Evolutionary conservation across 2,329 filamentous ascomycete species (phyloP).

Genomic region (Rutstroemia sydowiana): DNA sequence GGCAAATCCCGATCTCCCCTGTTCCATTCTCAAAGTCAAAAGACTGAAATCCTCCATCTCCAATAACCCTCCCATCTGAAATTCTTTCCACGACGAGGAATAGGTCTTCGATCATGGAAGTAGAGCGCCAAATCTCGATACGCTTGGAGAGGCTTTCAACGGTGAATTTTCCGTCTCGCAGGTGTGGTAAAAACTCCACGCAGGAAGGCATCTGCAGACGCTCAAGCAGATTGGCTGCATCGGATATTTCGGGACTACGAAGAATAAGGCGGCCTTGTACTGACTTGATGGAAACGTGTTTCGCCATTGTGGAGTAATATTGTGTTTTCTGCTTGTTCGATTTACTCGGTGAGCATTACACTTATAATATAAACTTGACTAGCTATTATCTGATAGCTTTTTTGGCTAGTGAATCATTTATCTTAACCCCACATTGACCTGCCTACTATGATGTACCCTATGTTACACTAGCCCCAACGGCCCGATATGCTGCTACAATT

Average conservation of each 20-base stretch:
- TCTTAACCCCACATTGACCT: no score
- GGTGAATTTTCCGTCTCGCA: background rate
- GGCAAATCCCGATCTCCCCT: background rate
- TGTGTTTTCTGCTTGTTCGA: no score
- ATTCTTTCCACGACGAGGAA: background rate
- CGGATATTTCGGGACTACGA: background rate
- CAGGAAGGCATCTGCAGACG: background rate
- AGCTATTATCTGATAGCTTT: no score
- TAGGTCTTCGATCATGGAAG: background rate
- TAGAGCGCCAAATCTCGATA: background rate
- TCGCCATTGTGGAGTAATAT: background rate
- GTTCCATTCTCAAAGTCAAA: background rate
- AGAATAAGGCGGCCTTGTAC: background rate
- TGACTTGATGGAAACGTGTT: background rate
- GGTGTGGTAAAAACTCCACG: background rate
- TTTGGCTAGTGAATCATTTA: no score
- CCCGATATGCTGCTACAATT: no score
- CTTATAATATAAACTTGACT: no score
- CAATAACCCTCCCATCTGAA: background rate
- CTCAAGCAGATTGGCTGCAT: background rate
- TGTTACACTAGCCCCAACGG: no score
- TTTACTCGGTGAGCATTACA: no score
- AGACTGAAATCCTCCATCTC: background rate
- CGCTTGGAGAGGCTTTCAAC: background rate
- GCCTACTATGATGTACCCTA: no score